These are phyloP conservation scores for Ceratocystis ficicola DNA, from an alignment of 2,329 filamentous ascomycete genomes.

Conservation along the genomic window DNA sequence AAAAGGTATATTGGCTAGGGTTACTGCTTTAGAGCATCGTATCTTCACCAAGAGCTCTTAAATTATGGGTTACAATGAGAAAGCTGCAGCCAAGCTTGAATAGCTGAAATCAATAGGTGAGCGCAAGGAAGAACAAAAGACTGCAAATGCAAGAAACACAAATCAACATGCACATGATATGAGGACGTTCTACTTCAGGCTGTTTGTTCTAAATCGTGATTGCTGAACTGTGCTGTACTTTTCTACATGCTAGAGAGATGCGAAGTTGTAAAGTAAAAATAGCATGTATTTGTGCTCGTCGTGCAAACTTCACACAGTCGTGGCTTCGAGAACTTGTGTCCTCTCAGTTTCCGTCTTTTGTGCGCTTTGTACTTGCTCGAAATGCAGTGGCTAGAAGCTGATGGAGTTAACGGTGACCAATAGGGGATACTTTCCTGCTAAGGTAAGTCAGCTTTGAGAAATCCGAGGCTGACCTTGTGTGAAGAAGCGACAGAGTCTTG, in stretches of 20 bases:
- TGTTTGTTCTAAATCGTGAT: neutral
- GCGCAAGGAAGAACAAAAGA: neutral
- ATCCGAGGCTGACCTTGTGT: slow-evolving; percentile 8
- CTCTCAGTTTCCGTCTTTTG: neutral
- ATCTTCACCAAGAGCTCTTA: too few species aligned
- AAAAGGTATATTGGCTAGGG: too few species aligned
- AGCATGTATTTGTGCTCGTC: neutral
- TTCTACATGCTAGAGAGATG: neutral
- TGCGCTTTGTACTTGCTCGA: neutral
- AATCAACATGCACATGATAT: neutral
- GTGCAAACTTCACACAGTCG: neutral
- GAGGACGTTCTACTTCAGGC: neutral
- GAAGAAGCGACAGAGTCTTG: slow-evolving; percentile 14
- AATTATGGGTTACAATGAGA: too few species aligned
- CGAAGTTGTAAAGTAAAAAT: too few species aligned
- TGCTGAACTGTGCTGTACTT: neutral
- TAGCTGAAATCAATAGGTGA: neutral
- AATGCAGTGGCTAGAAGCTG: neutral
- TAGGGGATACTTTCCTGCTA: neutral
- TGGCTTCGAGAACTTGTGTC: neutral
- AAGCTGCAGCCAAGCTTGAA: neutral
- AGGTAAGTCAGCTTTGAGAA: neutral
- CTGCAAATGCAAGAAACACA: slow-evolving; percentile 1
- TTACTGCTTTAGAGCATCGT: too few species aligned
- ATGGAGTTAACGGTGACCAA: neutral